Evolutionary conservation across 2,329 filamentous ascomycete genomes (phyloP).

Genomic region (Tolypocladium pustulatum): DNA sequence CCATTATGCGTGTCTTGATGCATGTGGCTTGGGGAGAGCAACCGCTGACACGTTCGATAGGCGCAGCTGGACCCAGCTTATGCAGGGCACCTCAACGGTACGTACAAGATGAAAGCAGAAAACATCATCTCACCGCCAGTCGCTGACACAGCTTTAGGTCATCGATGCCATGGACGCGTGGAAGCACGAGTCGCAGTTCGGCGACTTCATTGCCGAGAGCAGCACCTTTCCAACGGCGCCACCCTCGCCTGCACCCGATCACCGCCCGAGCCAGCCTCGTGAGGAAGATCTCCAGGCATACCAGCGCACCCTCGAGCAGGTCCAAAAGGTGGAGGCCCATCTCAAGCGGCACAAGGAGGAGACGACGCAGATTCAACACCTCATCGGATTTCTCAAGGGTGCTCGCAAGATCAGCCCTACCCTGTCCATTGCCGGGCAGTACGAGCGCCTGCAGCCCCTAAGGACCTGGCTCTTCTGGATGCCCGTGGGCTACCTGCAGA

Average conservation of each 20-base stretch:
- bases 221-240: conserved; percentile 61
- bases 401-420: conserved; percentile 60
- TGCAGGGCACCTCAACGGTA: conserved; percentile 84
- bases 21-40: neutral
- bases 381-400: conserved; percentile 63
- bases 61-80: conserved; percentile 85
- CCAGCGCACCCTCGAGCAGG: conserved; percentile 54
- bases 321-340: conserved; percentile 57
- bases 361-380: conserved; percentile 55
- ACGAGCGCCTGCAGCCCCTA: conserved; percentile 78
- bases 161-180: conserved; percentile 85
- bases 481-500: conserved; percentile 72
- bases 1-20: neutral
- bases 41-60: conserved; percentile 37
- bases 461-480: conserved; percentile 95
- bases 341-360: conserved; percentile 62
- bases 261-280: conserved; percentile 49
- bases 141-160: conserved; percentile 40
- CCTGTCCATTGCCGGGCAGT: conserved; percentile 70
- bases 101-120: conserved; percentile 20
- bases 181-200: conserved; percentile 82
- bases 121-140: neutral
- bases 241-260: conserved; percentile 49
- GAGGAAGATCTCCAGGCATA: conserved; percentile 63
- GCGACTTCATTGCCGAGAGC: conserved; percentile 71